These are phyloP conservation scores for Oryza coarctata DNA, from an alignment of 176 grass and related monocot genomes.

Conservation along the genomic window DNA sequence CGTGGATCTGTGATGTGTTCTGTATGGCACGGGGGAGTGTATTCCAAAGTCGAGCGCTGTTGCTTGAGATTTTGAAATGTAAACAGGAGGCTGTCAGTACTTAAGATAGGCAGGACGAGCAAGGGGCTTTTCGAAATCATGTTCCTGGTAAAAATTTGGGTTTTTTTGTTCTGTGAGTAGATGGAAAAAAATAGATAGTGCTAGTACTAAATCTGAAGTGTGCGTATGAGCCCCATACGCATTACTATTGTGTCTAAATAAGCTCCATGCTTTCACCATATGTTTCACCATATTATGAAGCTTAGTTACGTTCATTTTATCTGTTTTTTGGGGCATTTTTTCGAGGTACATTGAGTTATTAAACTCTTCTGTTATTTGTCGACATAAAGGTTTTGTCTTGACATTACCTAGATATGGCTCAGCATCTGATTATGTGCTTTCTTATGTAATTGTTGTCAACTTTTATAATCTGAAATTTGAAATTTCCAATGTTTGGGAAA, in stretches of 20 bases:
- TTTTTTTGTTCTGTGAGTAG: background rate
- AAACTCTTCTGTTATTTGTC: background rate
- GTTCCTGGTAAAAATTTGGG: background rate
- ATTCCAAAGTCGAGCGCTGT: background rate
- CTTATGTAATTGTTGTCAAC: background rate
- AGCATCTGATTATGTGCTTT: background rate
- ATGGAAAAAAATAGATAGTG: background rate
- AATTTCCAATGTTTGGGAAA: background rate
- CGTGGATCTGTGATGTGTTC: background rate
- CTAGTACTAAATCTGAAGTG: background rate
- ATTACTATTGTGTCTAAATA: background rate
- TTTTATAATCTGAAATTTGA: background rate
- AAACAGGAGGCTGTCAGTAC: background rate
- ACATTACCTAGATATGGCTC: background rate
- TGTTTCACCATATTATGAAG: background rate
- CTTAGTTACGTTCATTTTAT: background rate
- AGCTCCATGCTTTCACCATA: background rate
- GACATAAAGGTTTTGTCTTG: background rate
- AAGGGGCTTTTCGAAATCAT: too few relatives aligned
- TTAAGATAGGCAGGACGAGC: too few relatives aligned
- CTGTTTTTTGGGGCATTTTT: background rate
- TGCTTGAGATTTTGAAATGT: background rate
- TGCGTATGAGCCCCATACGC: background rate
- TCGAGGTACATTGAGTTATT: background rate
- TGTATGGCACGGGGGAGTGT: background rate